Conservation (phyloP, 805 yeast species). For the Myxozyma kluyveri region DNA sequence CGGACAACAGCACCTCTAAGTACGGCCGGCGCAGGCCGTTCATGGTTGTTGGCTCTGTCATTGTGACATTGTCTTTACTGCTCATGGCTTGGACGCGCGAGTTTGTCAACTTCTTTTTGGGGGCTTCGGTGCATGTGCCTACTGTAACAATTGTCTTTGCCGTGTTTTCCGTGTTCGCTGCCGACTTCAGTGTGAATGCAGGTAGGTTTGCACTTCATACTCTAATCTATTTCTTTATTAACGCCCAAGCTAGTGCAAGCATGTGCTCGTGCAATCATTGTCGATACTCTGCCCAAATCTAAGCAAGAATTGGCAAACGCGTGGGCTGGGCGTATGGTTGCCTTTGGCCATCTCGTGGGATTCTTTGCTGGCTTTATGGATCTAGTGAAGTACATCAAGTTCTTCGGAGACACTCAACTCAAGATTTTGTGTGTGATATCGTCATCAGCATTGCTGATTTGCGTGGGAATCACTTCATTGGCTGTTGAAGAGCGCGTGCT, state of each 20-base stretch:
- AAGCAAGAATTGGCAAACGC: slow-evolving; percentile 63
- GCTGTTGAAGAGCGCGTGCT: slow-evolving; percentile 44
- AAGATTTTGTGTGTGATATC: slow-evolving; percentile 50
- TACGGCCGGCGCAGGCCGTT: slow-evolving; percentile 60
- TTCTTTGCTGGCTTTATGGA: slow-evolving; percentile 53
- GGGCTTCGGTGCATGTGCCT: slow-evolving; percentile 27
- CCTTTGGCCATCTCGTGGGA: slow-evolving; percentile 57
- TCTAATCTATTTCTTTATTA: background rate
- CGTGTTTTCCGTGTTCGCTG: slow-evolving; percentile 50
- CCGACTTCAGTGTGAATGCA: slow-evolving; percentile 53
- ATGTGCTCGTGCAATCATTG: slow-evolving; percentile 61
- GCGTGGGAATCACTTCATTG: slow-evolving; percentile 45
- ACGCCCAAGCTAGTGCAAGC: slow-evolving; percentile 63
- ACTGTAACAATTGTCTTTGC: slow-evolving; percentile 46
- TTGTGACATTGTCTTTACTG: slow-evolving; percentile 48
- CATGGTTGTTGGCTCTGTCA: slow-evolving; percentile 53
- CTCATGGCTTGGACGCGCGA: slow-evolving; percentile 49
- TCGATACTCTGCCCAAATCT: slow-evolving; percentile 55
- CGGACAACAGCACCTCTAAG: slow-evolving; percentile 49
- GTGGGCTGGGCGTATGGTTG: slow-evolving; percentile 67
- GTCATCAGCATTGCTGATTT: slow-evolving; percentile 43
- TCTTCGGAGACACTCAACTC: slow-evolving; percentile 51
- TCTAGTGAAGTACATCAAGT: slow-evolving; percentile 41
- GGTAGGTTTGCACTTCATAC: slow-evolving; percentile 10
- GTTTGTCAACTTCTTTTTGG: slow-evolving; percentile 44